phyloP scores from a whole-genome alignment of 2,329 filamentous ascomycete species.

The Scorias spongiosa region DNA sequence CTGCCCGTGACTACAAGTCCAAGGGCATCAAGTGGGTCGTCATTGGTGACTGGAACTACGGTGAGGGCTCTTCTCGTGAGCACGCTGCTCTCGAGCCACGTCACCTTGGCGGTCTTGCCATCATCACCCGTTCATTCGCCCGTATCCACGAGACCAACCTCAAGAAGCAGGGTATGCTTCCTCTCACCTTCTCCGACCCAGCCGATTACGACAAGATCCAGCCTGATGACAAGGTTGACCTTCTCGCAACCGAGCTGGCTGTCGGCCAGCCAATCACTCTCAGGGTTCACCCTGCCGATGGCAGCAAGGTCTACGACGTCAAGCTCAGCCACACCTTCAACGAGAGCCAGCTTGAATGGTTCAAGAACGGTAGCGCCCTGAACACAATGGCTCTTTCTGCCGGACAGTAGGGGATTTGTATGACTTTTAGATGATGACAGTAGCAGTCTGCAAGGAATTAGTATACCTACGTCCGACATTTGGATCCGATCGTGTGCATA shows the following conservation, averaged over 20 bases:
- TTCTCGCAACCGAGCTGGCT: constrained; percentile 74
- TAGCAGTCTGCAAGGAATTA: background rate
- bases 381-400: constrained; percentile 88
- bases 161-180: constrained; percentile 99
- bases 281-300: constrained; percentile 80
- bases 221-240: constrained; percentile 81
- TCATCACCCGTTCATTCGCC: constrained; percentile 89
- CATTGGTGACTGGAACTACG: constrained; percentile 98
- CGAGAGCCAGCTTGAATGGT: constrained; percentile 95
- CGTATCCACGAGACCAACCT: constrained; percentile 99
- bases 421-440: background rate
- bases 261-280: constrained; percentile 90
- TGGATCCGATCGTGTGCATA: background rate
- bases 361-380: constrained; percentile 91
- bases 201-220: constrained; percentile 97
- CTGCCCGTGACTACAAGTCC: constrained; percentile 96
- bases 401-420: background rate
- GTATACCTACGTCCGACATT: background rate
- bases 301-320: constrained; percentile 58
- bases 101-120: constrained; percentile 90
- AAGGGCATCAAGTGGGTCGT: constrained; percentile 96
- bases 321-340: constrained; percentile 94
- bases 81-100: constrained; percentile 95
- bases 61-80: constrained; percentile 93
- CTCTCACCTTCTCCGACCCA: constrained; percentile 84